Base-by-base conservation (phyloP, 768 basidiomycete species). In the Rubroboletus pulcherrimus region DNA sequence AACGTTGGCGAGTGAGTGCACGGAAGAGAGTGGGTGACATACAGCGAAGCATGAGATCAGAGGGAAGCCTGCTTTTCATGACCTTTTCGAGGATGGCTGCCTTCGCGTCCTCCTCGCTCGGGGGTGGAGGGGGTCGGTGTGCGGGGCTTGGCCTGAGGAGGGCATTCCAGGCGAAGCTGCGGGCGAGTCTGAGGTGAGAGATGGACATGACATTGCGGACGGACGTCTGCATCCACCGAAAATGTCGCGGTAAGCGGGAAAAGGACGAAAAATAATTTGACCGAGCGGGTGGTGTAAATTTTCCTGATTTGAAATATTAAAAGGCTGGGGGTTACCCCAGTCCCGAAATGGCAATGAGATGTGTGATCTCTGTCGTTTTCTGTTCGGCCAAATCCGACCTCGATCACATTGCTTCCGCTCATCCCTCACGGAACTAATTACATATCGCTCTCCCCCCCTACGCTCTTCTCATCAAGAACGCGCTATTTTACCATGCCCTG, bases 1-100 rank as follows among this genome's bases (percentile, higher is more conserved):
- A 17, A 56, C 51, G 50, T 53, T 46, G 53, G 47, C 64, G 41
- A 17, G 21, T 63, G 53, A 37, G 38, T 5, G 30, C 47, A 58
- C 51, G 53, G 46, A 49, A 58, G 35, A 38, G 5, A 26, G 54
- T 51, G 52, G 59, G 49, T 41, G 51, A 81, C 91, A 76, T 68
- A 94, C 94, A 96, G 63, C 93, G 84, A 56, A 97, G 76, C 84
- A 91, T 90, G 58, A 95, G 84, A 64, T 96, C 93, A 34, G 91
- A 83, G 24, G 92, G 90, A 64, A 93, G 88, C 50, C 91, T 82
- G 53, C 89, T 87, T 69, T 91, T 91, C 81, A 92, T 86, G 56
- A 89, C 86, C 61, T 88, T 91, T 65, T 92, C 91, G 47, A 93
- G 74, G 57, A 93, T 86, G 49, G 86, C 85, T 30, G 80, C 81